phyloP scores from a whole-genome alignment of 139 green algal species.

The Deuterostichococcus epilithicus region DNA sequence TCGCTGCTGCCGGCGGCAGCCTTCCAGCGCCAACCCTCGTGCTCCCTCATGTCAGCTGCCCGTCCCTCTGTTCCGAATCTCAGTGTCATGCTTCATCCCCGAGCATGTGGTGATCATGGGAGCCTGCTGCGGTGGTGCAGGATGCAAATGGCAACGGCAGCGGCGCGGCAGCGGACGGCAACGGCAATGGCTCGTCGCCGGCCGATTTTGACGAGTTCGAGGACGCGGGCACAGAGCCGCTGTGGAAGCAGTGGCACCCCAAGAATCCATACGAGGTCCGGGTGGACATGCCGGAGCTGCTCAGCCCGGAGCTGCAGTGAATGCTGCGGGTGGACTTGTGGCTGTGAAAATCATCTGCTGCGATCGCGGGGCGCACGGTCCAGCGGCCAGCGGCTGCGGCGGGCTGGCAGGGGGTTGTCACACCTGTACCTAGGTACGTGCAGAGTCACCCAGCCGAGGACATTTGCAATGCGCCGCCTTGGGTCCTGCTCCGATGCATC shows the following conservation, averaged over 20 bases:
- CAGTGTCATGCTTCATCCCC: background rate
- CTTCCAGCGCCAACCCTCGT: too few relatives aligned
- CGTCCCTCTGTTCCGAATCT: background rate
- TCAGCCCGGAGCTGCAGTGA: conserved; percentile 16
- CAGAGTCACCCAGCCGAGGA: too few relatives aligned
- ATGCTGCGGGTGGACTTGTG: too few relatives aligned
- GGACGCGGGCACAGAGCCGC: background rate
- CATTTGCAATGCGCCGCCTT: too few relatives aligned
- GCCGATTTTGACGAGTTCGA: conserved; percentile 3
- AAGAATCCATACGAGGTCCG: conserved; percentile 44
- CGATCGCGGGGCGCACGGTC: too few relatives aligned
- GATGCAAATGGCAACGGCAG: background rate
- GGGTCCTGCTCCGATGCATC: too few relatives aligned
- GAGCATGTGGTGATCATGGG: background rate
- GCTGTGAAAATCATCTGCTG: too few relatives aligned
- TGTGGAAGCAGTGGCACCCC: conserved; percentile 12
- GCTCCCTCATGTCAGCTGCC: too few relatives aligned
- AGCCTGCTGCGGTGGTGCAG: background rate
- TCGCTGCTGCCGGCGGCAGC: too few relatives aligned
- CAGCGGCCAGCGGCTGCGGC: too few relatives aligned
- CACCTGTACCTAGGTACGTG: too few relatives aligned
- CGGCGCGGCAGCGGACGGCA: background rate
- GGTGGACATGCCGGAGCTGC: conserved; percentile 41
- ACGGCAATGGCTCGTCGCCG: background rate
- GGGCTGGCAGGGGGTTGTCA: too few relatives aligned